A percentile compares a stretch with the other conserved stretches of the same genome.
phyloP scores from a whole-genome alignment of 2,329 filamentous ascomycete genomes.

The Neobulgaria alba region DNA sequence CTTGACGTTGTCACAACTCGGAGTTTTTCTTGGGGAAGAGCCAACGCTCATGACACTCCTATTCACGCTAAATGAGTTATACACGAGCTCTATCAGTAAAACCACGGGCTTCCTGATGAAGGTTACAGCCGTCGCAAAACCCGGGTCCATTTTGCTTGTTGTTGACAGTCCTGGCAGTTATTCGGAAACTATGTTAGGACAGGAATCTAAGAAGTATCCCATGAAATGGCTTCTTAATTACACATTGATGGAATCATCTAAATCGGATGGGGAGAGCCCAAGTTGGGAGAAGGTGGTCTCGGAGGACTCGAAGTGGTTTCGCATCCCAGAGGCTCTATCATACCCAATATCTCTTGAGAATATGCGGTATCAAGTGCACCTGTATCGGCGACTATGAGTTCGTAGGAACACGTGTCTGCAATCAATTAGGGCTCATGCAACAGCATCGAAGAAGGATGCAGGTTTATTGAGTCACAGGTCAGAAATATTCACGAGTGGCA shows the following conservation, averaged over 20 bases:
- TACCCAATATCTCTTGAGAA: conserved; percentile 88
- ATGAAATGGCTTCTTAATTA: conserved; percentile 92
- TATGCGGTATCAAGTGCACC: conserved; percentile 88
- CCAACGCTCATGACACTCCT: conserved; percentile 67
- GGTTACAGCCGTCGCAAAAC: conserved; percentile 49
- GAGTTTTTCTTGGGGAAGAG: conserved; percentile 20
- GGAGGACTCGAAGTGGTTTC: conserved; percentile 79
- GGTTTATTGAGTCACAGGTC: too few relatives aligned
- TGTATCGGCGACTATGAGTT: conserved; percentile 51
- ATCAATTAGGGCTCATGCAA: too few relatives aligned
- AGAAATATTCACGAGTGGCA: too few relatives aligned
- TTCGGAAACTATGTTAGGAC: conserved; percentile 66
- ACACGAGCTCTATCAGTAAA: conserved; percentile 61
- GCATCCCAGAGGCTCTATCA: conserved; percentile 54
- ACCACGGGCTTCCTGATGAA: conserved; percentile 69
- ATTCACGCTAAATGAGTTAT: conserved; percentile 95
- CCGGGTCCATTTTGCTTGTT: conserved; percentile 66
- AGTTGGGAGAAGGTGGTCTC: conserved; percentile 68
- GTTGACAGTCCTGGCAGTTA: conserved; percentile 93
- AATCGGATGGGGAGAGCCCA: conserved; percentile 29
- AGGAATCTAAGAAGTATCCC: conserved; percentile 61
- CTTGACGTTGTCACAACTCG: conserved; percentile 31
- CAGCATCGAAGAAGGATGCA: too few relatives aligned
- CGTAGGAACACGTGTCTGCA: too few relatives aligned
- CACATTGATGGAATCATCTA: conserved; percentile 49